Evolutionary conservation across 176 grass and related monocot species (phyloP), one percentile per base, ranked within the genome.

Genomic region (Cymbopogon citratus): DNA sequence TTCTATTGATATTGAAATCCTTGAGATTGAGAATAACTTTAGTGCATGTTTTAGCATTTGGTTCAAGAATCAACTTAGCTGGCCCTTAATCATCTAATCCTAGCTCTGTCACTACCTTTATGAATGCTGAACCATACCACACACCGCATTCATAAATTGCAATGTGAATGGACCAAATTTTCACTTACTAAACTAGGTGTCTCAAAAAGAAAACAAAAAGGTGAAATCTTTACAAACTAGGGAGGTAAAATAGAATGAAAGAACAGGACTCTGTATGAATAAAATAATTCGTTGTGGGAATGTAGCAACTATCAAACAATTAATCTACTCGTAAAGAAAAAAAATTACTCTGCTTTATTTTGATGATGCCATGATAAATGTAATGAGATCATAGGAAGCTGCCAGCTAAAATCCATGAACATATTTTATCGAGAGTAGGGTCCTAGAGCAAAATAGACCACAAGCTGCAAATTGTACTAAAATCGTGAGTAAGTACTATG

Each of bases 401-500:
- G 16, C 41, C 28, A 69, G 36, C 13, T 48, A 34, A n/a, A 34
- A 19, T 36, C 9, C 34, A 69, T 59, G 12, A 7, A 69, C 69
- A 36, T 48, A 46, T 64, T 27, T 46, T 69, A 87, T 52, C 24
- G 13, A 56, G 2, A 25, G 2, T 46, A 69, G 14, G 23, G 34
- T 23, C 23, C 49, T 29, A 59, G 5, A 83, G 51, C 46, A 79
- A 73, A 76, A 35, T 13, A 54, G 34, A 49, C 12, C 70, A 61
- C 29, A 81, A 71, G 46, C 65, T 66, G 26, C 49, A 59, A 46
- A 91, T 12, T 43, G 19, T 41, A 76, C 16, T 76, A 43, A 78
- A 25, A 78, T 15, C 13, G 7, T 9, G 21, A 33, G 41, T 43
- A 9, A n/a, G 12, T 40, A 49, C 36, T 81, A 63, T 26, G 70